Percentiles rank a stretch among this genome's conserved stretches.
phyloP scores from a whole-genome alignment of 2,329 filamentous ascomycete genomes.

The Lachnellula arida region DNA sequence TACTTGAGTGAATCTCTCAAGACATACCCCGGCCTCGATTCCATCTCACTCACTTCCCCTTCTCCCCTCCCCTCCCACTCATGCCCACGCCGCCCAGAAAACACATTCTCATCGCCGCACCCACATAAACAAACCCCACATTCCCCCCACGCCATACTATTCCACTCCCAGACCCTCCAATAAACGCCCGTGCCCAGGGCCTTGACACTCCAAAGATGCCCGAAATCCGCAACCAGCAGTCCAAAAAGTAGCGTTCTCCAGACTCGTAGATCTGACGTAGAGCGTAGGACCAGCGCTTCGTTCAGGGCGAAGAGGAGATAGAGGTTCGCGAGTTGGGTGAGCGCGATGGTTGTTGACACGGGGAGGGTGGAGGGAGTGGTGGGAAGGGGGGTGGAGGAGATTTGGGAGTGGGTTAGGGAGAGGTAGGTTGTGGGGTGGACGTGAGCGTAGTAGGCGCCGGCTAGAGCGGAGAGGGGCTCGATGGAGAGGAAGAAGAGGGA shows the following conservation, averaged over 20 bases:
- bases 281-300: conserved; percentile 69
- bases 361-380: conserved; percentile 34
- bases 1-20: no score
- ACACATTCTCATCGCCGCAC: conserved; percentile 53
- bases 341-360: conserved; percentile 57
- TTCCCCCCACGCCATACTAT: conserved; percentile 66
- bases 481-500: conserved; percentile 70
- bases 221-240: conserved; percentile 69
- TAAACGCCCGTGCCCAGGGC: conserved; percentile 58
- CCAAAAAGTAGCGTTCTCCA: conserved; percentile 65
- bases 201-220: conserved; percentile 65
- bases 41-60: neutral
- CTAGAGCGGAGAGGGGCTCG: conserved; percentile 54
- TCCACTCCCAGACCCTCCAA: conserved; percentile 53
- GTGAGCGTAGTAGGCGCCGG: conserved; percentile 49
- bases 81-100: conserved; percentile 57
- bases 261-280: conserved; percentile 61
- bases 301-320: conserved; percentile 74
- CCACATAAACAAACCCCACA: conserved; percentile 64
- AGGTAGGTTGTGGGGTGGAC: conserved; percentile 55
- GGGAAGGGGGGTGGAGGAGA: conserved; percentile 33
- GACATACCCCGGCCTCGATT: neutral
- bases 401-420: conserved; percentile 49
- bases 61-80: neutral
- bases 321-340: conserved; percentile 73